These are phyloP conservation scores for Penicillium sp. DNA, from an alignment of 2,329 filamentous ascomycete species.

Conservation along the genomic window DNA sequence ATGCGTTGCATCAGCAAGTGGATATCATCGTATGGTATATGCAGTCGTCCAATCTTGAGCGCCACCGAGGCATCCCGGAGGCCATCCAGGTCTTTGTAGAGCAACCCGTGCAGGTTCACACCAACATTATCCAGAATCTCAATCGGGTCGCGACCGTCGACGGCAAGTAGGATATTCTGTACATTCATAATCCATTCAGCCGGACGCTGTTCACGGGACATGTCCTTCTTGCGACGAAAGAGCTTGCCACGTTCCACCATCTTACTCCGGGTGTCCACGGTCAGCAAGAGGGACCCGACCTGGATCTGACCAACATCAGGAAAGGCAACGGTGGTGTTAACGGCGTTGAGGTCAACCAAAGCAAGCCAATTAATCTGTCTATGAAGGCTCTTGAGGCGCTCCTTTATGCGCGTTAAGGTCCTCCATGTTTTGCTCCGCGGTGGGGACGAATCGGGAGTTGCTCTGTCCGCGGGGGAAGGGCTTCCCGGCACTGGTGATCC, in stretches of 20 bases:
- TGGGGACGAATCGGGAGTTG: constrained; percentile 12
- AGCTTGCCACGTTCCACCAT: constrained; percentile 86
- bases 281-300: constrained; percentile 74
- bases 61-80: constrained; percentile 85
- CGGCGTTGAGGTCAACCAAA: constrained; percentile 81
- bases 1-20: constrained; percentile 41
- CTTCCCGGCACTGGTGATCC: constrained; percentile 21
- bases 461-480: constrained; percentile 22
- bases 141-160: constrained; percentile 74
- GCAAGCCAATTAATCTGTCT: constrained; percentile 81
- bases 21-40: constrained; percentile 86
- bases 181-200: constrained; percentile 91
- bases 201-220: constrained; percentile 61
- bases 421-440: constrained; percentile 71
- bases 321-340: constrained; percentile 70
- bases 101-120: constrained; percentile 83
- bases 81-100: constrained; percentile 80
- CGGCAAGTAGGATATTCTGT: constrained; percentile 81
- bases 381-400: constrained; percentile 79
- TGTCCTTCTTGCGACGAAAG: constrained; percentile 71
- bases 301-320: constrained; percentile 79
- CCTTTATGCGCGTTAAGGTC: constrained; percentile 70
- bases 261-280: constrained; percentile 85
- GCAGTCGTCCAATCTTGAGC: constrained; percentile 83
- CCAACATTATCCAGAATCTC: constrained; percentile 85